Conservation (phyloP, 2,329 filamentous ascomycete species). For the Cryphonectria nitschkei region DNA sequence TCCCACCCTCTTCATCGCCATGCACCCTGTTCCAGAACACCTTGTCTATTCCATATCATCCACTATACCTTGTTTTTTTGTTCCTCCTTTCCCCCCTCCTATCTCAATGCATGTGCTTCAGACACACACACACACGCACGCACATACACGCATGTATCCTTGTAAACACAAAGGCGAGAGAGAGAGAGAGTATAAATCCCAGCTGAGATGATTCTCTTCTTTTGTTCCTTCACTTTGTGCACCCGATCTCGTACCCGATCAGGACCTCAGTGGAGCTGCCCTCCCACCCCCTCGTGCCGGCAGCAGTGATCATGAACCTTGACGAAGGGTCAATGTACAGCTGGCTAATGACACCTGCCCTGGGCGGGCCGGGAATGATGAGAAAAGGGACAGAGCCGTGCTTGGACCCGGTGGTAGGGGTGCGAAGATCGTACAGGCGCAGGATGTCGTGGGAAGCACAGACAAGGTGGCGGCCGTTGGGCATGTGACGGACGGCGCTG, state of each 20-base stretch:
- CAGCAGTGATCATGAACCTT: slow-evolving; percentile 87
- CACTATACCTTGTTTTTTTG: not conserved
- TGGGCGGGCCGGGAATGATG: slow-evolving; percentile 85
- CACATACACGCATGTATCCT: not conserved
- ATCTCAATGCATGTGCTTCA: not conserved
- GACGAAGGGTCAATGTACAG: slow-evolving; percentile 87
- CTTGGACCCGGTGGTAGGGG: slow-evolving; percentile 66
- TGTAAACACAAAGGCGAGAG: not conserved
- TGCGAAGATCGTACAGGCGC: slow-evolving; percentile 83
- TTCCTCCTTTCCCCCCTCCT: not conserved
- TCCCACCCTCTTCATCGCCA: not conserved
- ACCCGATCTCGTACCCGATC: slow-evolving; percentile 85
- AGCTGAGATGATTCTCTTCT: not conserved
- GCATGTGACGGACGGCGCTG: slow-evolving; percentile 86
- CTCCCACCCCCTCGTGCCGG: slow-evolving; percentile 94
- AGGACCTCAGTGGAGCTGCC: slow-evolving; percentile 86
- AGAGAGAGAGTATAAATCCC: too few relatives aligned
- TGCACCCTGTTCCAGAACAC: not conserved
- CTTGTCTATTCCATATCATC: not conserved
- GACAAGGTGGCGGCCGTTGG: slow-evolving; percentile 87
- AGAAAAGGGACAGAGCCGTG: slow-evolving; percentile 88
- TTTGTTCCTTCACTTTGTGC: slow-evolving; percentile 19
- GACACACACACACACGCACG: not conserved
- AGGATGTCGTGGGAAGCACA: slow-evolving; percentile 88
- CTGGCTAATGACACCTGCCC: slow-evolving; percentile 85